Conservation (phyloP, 1,139 yeast genomes). For the Sugiyamaella grinbergsii region DNA sequence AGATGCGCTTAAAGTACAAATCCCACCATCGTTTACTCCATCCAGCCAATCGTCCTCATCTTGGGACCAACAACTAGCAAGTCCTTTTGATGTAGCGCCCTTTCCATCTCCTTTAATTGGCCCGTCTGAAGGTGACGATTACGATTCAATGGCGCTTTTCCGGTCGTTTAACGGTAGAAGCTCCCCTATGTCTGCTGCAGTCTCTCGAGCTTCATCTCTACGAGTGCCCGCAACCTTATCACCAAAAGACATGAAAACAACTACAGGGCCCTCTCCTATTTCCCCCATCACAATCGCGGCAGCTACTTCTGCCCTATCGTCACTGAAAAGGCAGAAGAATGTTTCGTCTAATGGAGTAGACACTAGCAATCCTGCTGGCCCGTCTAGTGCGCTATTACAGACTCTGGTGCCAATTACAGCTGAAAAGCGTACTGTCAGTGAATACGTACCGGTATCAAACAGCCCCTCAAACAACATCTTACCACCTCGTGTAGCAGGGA, state of each 20-base stretch:
- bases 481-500: conserved; percentile 18
- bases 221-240: conserved; percentile 18
- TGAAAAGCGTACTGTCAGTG: conserved; percentile 27
- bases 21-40: conserved; percentile 5
- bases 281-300: conserved; percentile 14
- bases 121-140: conserved; percentile 18
- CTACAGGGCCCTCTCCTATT: conserved; percentile 12
- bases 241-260: conserved; percentile 2
- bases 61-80: conserved; percentile 15
- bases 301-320: conserved; percentile 9
- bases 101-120: conserved; percentile 41
- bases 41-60: too few relatives aligned
- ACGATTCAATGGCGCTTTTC: conserved; percentile 27
- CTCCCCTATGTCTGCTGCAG: conserved; percentile 31
- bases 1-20: conserved; percentile 10
- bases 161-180: conserved; percentile 32
- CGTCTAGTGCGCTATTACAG: background rate
- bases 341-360: background rate
- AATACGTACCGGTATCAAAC: conserved; percentile 27
- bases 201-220: conserved; percentile 32
- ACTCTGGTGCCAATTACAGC: background rate
- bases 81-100: conserved; percentile 33
- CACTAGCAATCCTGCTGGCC: background rate
- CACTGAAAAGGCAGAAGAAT: conserved; percentile 7
- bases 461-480: conserved; percentile 15